Base-by-base conservation (phyloP, 495 filamentous ascomycete genomes). In the Pyrenula aspistea region DNA sequence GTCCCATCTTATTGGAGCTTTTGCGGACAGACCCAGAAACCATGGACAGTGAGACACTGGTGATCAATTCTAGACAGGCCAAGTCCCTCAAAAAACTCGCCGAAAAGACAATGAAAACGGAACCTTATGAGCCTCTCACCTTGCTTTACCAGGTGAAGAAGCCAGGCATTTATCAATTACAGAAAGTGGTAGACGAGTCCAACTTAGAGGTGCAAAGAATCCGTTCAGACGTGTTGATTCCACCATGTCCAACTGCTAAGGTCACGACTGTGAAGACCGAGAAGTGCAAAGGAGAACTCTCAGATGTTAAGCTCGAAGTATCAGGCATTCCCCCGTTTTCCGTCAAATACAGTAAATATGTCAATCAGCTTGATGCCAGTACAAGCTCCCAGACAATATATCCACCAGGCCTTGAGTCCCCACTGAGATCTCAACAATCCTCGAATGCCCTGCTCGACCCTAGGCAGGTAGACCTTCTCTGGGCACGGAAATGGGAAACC, bases 311-410 rank as follows among this genome's bases (percentile, higher is more conserved):
- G 24, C 69, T 98, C 12, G 81, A 88, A 59, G 87, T 96, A 1
- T 81, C 89, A 63, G 93, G 92, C 20, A 90, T 90, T 1, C 87
- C 93, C 11, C 93, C 93, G n/a, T 72, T 98, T 56, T 87, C 89
- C 65, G 83, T 97, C 58, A 89, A 87, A 62, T 98, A 97, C 63
- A 92, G 86, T 60, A 84, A 87, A 47, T 83, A 82, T 25, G 82
- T 96, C 55, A 91, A 95, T 62, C 72, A 78, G 55, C 80, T 82
- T 56, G 83, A 92, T 58, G 74, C 83, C 61, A 82, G 85, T 59
- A 83, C 88, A 62, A 86, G 89, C 55, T 86, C 92, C 62, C 89
- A 96, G 64, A 92, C 87, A 60, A 85, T 98, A 22, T 90, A 95
- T 56, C 89, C 93, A 0, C 91, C 96, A 53, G 86, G 87, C 54